Evolutionary conservation across 768 basidiomycete species (phyloP).

Genomic region (Lentinula detonsa): DNA sequence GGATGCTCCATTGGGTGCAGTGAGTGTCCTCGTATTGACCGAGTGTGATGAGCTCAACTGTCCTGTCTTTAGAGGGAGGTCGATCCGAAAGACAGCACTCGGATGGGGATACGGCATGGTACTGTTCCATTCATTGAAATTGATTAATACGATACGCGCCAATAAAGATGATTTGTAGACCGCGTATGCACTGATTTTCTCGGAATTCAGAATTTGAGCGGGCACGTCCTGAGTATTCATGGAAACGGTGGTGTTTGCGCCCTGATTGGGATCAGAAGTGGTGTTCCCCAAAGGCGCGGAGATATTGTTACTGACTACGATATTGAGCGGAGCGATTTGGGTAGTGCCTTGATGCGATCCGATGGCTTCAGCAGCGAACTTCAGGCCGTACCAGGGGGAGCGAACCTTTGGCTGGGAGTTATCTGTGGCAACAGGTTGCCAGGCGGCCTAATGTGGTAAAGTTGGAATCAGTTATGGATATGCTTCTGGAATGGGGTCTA

Average conservation of each 20-base stretch:
- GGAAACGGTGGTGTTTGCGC: no score
- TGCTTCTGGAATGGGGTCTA: not conserved
- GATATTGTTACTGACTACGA: not conserved
- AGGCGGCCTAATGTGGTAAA: not conserved
- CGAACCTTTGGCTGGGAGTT: not conserved
- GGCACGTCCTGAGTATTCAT: not conserved
- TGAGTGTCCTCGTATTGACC: not conserved
- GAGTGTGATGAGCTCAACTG: not conserved
- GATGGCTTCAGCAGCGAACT: conserved; percentile 2
- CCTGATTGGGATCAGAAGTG: not conserved
- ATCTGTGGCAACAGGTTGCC: not conserved
- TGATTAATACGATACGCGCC: not conserved
- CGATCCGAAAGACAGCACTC: not conserved
- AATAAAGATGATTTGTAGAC: not conserved
- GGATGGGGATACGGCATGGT: not conserved
- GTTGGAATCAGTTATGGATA: not conserved
- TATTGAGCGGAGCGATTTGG: not conserved
- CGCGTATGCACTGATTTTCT: not conserved
- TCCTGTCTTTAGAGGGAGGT: not conserved
- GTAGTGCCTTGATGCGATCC: conserved; percentile 1
- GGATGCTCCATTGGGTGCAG: not conserved
- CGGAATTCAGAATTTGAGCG: not conserved
- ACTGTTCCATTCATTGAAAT: not conserved
- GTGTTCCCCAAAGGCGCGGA: not conserved
- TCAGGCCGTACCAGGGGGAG: conserved; percentile 1